Conservation (phyloP, 306 rosid species). For the Cajanus cajan region DNA sequence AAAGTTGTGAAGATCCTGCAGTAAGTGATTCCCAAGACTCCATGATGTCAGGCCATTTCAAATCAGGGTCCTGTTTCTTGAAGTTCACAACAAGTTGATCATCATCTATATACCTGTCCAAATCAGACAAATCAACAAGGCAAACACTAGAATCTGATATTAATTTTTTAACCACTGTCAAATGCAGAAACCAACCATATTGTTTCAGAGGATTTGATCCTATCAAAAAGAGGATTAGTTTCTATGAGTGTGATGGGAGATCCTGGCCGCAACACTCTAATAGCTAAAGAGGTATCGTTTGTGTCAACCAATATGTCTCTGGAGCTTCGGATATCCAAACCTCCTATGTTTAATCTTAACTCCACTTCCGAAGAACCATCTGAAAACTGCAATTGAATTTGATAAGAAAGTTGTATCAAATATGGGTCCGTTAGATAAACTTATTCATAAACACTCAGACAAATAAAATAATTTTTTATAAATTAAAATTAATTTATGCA, state of each 20-base stretch:
- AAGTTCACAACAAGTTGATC: constrained; percentile 77
- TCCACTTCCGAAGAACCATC: constrained; percentile 85
- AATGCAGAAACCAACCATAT: constrained; percentile 80
- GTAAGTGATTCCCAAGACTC: constrained; percentile 92
- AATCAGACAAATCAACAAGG: constrained; percentile 23
- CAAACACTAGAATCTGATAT: neutral
- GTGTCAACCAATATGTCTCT: constrained; percentile 67
- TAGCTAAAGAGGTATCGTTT: constrained; percentile 54
- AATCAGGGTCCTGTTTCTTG: constrained; percentile 85
- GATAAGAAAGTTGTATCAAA: constrained; percentile 19
- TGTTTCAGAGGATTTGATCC: constrained; percentile 85
- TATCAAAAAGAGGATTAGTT: constrained; percentile 68
- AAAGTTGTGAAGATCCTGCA: constrained; percentile 69
- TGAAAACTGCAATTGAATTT: constrained; percentile 62
- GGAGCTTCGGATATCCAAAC: constrained; percentile 41
- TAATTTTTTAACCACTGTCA: neutral
- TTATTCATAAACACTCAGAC: no score
- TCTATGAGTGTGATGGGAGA: constrained; percentile 66
- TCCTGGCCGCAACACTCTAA: constrained; percentile 59
- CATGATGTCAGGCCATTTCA: constrained; percentile 88
- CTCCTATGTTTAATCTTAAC: constrained; percentile 58
- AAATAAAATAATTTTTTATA: no score
- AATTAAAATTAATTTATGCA: no score
- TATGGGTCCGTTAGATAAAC: no score
- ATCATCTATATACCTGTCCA: constrained; percentile 82